A percentile compares a stretch with the other conserved stretches of the same genome.
Conservation (phyloP, 202 grass and related monocot species). For the Tripidium arundinaceum region DNA sequence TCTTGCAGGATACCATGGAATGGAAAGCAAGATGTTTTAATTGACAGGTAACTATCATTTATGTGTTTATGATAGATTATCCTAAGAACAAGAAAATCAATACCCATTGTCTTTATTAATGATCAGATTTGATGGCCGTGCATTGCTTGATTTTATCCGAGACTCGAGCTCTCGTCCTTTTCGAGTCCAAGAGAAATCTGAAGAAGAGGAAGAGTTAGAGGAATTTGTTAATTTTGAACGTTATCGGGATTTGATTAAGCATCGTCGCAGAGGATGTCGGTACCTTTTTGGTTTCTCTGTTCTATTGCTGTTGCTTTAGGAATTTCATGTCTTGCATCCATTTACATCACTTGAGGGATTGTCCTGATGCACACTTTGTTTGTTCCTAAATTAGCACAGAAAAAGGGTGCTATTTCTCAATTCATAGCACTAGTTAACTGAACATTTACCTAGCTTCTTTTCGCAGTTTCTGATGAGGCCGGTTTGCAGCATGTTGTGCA, state of each 20-base stretch:
- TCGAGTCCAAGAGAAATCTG: conserved; percentile 71
- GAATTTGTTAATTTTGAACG: conserved; percentile 99
- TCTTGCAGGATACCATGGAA: conserved; percentile 93
- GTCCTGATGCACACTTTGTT: neutral
- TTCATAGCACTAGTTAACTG: conserved; percentile 7
- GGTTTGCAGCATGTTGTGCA: conserved; percentile 82
- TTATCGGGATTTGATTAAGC: conserved; percentile 99
- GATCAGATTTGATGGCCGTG: conserved; percentile 93
- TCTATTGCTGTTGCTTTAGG: conserved; percentile 27
- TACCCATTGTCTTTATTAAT: conserved; percentile 12
- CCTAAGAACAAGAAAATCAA: conserved; percentile 20
- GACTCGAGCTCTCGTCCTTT: conserved; percentile 57
- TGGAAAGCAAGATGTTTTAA: conserved; percentile 93
- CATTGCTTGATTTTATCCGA: conserved; percentile 93
- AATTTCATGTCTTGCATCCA: conserved; percentile 30
- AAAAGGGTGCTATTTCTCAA: neutral
- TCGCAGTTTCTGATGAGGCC: conserved; percentile 74
- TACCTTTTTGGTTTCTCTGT: conserved; percentile 82
- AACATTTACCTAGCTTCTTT: conserved; percentile 23
- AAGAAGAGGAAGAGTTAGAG: conserved; percentile 93
- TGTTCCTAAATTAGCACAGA: neutral
- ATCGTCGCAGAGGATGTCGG: conserved; percentile 99
- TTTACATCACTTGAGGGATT: conserved; percentile 10
- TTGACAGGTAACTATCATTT: conserved; percentile 63
- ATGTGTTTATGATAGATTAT: conserved; percentile 12